Evolutionary conservation across 2,329 filamentous ascomycete genomes (phyloP).

Genomic region (Paecilomyces fulvus): DNA sequence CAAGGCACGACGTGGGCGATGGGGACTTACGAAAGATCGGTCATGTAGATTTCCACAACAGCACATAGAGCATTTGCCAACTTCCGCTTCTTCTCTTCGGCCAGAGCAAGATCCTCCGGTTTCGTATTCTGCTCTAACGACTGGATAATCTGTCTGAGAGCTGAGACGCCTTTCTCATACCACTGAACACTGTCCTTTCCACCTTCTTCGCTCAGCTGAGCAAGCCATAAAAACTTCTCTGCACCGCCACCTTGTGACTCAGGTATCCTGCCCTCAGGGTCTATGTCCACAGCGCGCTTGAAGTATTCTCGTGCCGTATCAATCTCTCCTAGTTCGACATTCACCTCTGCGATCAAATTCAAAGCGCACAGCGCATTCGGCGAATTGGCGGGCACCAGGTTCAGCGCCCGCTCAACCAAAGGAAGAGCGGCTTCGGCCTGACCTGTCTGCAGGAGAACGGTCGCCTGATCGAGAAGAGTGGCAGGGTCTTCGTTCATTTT

Average conservation of each 20-base stretch:
- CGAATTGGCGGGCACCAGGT: slow-evolving; percentile 23
- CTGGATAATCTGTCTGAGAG: slow-evolving; percentile 64
- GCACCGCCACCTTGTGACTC: slow-evolving; percentile 71
- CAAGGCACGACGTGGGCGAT: neutral
- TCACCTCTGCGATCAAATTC: slow-evolving; percentile 71
- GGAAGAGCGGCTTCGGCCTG: slow-evolving; percentile 50
- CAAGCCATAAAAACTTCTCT: slow-evolving; percentile 92
- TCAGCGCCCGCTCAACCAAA: slow-evolving; percentile 46
- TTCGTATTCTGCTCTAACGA: slow-evolving; percentile 46
- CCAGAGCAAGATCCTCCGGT: slow-evolving; percentile 27
- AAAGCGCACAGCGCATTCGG: slow-evolving; percentile 48
- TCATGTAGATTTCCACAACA: slow-evolving; percentile 97
- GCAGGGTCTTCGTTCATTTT: slow-evolving; percentile 44
- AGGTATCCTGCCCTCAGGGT: slow-evolving; percentile 63
- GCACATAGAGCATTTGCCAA: slow-evolving; percentile 88
- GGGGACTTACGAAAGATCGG: slow-evolving; percentile 67
- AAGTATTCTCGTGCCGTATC: slow-evolving; percentile 68
- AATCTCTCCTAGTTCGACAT: slow-evolving; percentile 72
- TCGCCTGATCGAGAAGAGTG: slow-evolving; percentile 49
- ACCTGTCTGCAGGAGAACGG: slow-evolving; percentile 49
- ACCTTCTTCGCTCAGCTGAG: slow-evolving; percentile 68
- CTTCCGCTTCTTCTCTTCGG: slow-evolving; percentile 69
- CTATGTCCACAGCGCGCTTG: slow-evolving; percentile 62
- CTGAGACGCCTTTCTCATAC: slow-evolving; percentile 58
- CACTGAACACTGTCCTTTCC: slow-evolving; percentile 52